A percentile compares a stretch with the other conserved stretches of the same genome.
phyloP scores from a whole-genome alignment of 371 early-diverging fungal species.

The Apophysomyces variabilis region DNA sequence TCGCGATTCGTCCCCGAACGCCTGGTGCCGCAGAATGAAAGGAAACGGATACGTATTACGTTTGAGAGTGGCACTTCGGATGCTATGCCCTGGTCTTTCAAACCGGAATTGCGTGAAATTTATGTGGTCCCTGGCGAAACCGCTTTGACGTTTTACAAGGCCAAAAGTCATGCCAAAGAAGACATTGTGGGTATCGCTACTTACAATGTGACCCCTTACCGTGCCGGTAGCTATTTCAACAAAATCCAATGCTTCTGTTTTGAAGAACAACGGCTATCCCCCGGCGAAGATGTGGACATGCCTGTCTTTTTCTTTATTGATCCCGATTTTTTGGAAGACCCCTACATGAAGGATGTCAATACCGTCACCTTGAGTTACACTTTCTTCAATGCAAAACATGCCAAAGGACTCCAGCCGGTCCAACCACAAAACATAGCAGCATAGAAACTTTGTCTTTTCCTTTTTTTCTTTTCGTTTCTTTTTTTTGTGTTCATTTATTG shows the following conservation, averaged over 20 bases:
- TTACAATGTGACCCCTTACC: constrained; percentile 94
- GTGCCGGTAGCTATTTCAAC: constrained; percentile 94
- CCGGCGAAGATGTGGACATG: constrained; percentile 98
- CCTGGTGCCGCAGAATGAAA: constrained; percentile 61
- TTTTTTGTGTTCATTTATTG: background rate
- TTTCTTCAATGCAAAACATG: constrained; percentile 81
- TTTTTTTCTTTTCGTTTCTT: constrained; percentile 14
- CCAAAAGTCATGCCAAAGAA: constrained; percentile 88
- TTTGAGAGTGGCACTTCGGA: constrained; percentile 87
- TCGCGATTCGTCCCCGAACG: constrained; percentile 60
- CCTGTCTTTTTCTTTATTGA: constrained; percentile 99
- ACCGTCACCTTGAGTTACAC: constrained; percentile 95
- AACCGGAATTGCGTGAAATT: constrained; percentile 86
- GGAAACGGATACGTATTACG: constrained; percentile 76
- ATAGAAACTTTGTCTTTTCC: background rate
- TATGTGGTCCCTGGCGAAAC: constrained; percentile 95
- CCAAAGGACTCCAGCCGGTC: constrained; percentile 22
- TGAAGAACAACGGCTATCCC: constrained; percentile 93
- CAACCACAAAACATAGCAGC: constrained; percentile 1
- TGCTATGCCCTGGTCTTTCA: constrained; percentile 88
- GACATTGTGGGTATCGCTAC: constrained; percentile 97
- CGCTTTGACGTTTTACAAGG: constrained; percentile 95
- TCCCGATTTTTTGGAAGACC: constrained; percentile 95
- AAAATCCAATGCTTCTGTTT: constrained; percentile 99
- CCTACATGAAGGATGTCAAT: constrained; percentile 92